Percentiles rank a stretch among this genome's conserved stretches.
phyloP scores from a whole-genome alignment of 495 filamentous ascomycete species.

The Acidomyces sp. region DNA sequence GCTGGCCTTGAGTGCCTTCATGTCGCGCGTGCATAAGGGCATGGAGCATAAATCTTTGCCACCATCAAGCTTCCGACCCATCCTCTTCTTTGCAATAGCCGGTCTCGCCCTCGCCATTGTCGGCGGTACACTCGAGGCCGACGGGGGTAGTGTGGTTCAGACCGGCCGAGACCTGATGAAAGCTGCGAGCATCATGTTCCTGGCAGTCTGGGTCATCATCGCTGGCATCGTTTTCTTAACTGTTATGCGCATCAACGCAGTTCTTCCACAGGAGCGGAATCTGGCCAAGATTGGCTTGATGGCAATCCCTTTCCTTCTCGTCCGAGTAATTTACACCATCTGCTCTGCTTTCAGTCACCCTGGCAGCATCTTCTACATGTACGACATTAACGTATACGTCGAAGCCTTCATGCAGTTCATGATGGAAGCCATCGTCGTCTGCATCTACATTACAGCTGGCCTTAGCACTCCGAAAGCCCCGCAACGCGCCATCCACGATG shows the following conservation, averaged over 20 bases:
- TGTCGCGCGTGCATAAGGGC: slow-evolving; percentile 11
- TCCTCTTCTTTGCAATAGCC: slow-evolving; percentile 11
- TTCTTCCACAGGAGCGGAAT: slow-evolving; percentile 3
- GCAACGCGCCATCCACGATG: neutral
- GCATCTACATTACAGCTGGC: slow-evolving; percentile 13
- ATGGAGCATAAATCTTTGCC: slow-evolving; percentile 8
- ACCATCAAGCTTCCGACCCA: slow-evolving; percentile 4
- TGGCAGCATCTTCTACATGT: slow-evolving; percentile 9
- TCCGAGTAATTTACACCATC: slow-evolving; percentile 16
- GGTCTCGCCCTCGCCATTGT: slow-evolving; percentile 16
- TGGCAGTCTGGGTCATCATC: slow-evolving; percentile 11
- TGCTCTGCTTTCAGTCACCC: slow-evolving; percentile 7
- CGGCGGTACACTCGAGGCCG: slow-evolving; percentile 5
- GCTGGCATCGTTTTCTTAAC: slow-evolving; percentile 5
- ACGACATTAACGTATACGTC: slow-evolving; percentile 15
- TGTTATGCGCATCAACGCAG: slow-evolving; percentile 1
- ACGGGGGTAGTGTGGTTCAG: neutral
- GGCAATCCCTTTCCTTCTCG: slow-evolving; percentile 16
- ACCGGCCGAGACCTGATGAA: slow-evolving; percentile 8
- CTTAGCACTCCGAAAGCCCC: slow-evolving; percentile 13
- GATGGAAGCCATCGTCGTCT: slow-evolving; percentile 15
- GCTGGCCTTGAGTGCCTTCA: slow-evolving; percentile 14
- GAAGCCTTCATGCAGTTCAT: slow-evolving; percentile 19
- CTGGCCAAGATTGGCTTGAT: slow-evolving; percentile 9
- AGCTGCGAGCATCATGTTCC: slow-evolving; percentile 14